Conservation (phyloP, 1,139 yeast species). For the Scheffersomyces parashehatae region DNA sequence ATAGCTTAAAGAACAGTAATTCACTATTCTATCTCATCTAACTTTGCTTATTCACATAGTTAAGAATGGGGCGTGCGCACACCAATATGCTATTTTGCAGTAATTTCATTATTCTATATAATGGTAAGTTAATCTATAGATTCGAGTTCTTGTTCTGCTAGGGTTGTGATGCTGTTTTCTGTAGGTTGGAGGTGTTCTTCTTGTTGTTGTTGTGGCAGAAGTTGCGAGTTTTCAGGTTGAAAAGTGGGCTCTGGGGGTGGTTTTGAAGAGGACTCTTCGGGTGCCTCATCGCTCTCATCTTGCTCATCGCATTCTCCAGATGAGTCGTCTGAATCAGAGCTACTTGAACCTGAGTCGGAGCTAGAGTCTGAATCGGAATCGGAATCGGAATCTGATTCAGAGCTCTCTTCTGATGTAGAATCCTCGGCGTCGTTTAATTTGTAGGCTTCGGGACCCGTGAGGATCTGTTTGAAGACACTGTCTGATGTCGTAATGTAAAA, state of each 20-base stretch:
- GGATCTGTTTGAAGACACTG: no score
- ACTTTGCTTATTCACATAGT: no score
- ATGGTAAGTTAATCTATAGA: no score
- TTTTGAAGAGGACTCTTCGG: conserved; percentile 24
- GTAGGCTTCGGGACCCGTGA: conserved; percentile 5
- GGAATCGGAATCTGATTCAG: conserved; percentile 8
- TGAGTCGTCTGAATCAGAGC: conserved; percentile 9
- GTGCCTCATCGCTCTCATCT: conserved; percentile 12
- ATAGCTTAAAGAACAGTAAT: no score
- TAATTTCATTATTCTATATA: no score
- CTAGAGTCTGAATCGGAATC: conserved; percentile 11
- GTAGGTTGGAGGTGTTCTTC: background rate
- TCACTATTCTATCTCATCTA: no score
- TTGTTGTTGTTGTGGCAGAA: background rate
- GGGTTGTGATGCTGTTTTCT: background rate
- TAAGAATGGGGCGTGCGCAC: no score
- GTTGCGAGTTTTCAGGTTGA: background rate
- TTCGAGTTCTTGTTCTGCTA: background rate
- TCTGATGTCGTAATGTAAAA: conserved; percentile 42
- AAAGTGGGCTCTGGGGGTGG: conserved; percentile 1
- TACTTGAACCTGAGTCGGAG: conserved; percentile 10
- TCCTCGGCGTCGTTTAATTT: conserved; percentile 3
- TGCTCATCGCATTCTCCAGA: conserved; percentile 6
- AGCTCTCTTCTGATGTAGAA: conserved; percentile 13
- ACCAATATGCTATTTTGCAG: no score